Evolutionary conservation across 768 basidiomycete species (phyloP).

Genomic region (Leccinum obscurum): DNA sequence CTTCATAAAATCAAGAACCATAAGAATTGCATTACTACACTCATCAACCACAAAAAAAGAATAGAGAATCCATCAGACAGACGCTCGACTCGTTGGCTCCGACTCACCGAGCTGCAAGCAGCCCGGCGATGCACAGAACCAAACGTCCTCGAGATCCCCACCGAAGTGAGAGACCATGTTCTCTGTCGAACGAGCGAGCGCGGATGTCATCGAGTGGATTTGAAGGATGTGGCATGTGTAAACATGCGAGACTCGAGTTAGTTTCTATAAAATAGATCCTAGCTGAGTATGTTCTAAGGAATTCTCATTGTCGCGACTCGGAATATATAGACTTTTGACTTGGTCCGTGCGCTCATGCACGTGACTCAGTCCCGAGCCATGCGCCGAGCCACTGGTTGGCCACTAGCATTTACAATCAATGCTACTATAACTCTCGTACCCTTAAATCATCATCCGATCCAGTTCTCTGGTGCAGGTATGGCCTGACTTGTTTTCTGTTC

Average conservation of each 20-base stretch:
- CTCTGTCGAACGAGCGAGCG: slow-evolving; percentile 68
- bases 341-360: slow-evolving; percentile 39
- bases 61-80: slow-evolving; percentile 57
- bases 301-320: slow-evolving; percentile 9
- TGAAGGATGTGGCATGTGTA: slow-evolving; percentile 73
- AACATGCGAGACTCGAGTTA: slow-evolving; percentile 80
- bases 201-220: slow-evolving; percentile 69
- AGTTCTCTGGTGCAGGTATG: no score
- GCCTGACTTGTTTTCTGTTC: no score
- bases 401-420: no score
- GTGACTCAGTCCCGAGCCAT: slow-evolving; percentile 13
- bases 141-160: slow-evolving; percentile 65
- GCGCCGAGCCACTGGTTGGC: no score
- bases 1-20: no score
- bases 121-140: slow-evolving; percentile 36
- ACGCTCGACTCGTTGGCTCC: slow-evolving; percentile 57
- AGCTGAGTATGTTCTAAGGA: slow-evolving; percentile 76
- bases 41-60: neutral
- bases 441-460: no score
- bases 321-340: slow-evolving; percentile 34
- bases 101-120: slow-evolving; percentile 27
- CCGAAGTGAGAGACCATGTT: slow-evolving; percentile 45
- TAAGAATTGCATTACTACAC: neutral
- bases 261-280: slow-evolving; percentile 81
- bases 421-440: no score